Base-by-base conservation (phyloP, 2,329 filamentous ascomycete genomes). In the Epichloe elymi region DNA sequence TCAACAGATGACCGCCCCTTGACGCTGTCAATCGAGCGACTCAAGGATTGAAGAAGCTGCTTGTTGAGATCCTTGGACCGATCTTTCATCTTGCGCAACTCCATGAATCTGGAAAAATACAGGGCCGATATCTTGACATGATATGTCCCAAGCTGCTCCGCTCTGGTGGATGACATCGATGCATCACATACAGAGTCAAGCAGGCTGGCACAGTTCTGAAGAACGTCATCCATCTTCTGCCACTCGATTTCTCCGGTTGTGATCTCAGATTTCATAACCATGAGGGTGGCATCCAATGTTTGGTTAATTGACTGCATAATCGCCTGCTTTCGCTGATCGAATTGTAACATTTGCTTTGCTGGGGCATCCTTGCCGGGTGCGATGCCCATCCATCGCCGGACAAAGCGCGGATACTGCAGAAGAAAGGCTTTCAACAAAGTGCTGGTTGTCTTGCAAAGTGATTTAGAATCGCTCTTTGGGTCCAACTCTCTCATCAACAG, bases 101-200 rank as follows among this genome's bases (percentile, higher is more conserved):
- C 69, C 17, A 76, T 66, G 59, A 80, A 80, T 46, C 78, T 72
- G n/a, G 79, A 71, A 61, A 83, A 88, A 61, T 87, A 87, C 3
- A 86, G 72, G 57, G 85, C 83, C 0, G 85, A 88, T 26, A 88
- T 76, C 58, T 82, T 86, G 54, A 84, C 74, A 51, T 78, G 71
- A 56, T 81, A 79, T 2, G 69, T 70, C n/a, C 57, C 60, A 12
- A 69, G 57, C 48, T 67, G 63, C 30, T 67, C 67, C 1, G 57
- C 47, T 46, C 59, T 63, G 17, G 60, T 50, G 8, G 56, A 44
- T 1, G 67, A 64, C 12, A 63, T 52, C 4, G 59, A 56, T 4
- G 65, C 61, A 45, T 74, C 67, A 5, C 73, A 72, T 43, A 82
- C 67, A 48, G 72, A 69, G 36, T 79, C 74, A 10, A 83, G 64